A percentile compares a stretch with the other conserved stretches of the same genome.
These are phyloP conservation scores for Saccharomycodes ludwigii DNA, from an alignment of 805 yeast genomes.

Conservation along the genomic window DNA sequence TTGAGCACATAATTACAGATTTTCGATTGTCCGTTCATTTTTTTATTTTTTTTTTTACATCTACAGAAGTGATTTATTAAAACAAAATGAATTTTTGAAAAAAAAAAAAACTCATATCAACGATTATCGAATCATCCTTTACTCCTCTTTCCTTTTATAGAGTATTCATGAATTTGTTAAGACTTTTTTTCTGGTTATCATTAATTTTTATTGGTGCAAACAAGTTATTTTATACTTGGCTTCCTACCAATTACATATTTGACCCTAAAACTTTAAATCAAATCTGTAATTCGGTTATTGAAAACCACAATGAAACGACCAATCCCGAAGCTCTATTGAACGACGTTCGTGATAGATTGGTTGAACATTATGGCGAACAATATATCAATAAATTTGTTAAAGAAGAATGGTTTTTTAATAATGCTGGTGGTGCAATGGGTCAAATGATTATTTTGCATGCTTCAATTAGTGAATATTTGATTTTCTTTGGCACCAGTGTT, in stretches of 20 bases:
- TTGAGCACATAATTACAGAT: too few relatives aligned
- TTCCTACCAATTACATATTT: slow-evolving; percentile 61
- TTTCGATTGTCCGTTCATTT: too few relatives aligned
- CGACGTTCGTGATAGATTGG: slow-evolving; percentile 46
- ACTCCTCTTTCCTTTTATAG: too few relatives aligned
- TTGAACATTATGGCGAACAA: slow-evolving; percentile 57
- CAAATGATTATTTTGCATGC: slow-evolving; percentile 93
- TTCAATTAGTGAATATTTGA: slow-evolving; percentile 83
- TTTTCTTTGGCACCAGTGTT: slow-evolving; percentile 82
- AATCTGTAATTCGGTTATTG: slow-evolving; percentile 43
- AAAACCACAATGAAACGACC: slow-evolving; percentile 24
- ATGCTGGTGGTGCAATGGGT: slow-evolving; percentile 99
- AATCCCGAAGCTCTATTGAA: slow-evolving; percentile 48
- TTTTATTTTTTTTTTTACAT: too few relatives aligned
- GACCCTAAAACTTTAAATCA: slow-evolving; percentile 49
- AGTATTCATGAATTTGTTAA: too few relatives aligned
- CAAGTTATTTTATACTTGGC: slow-evolving; percentile 41
- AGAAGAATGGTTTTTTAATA: slow-evolving; percentile 91
- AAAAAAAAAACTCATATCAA: too few relatives aligned
- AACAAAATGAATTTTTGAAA: too few relatives aligned
- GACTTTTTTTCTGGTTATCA: too few relatives aligned
- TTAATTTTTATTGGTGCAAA: too few relatives aligned
- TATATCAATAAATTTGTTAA: slow-evolving; percentile 56
- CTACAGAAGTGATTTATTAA: too few relatives aligned
- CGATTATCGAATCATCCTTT: too few relatives aligned